Base-by-base conservation (phyloP, 139 green algal genomes). In the Zygnema cylindricum region DNA sequence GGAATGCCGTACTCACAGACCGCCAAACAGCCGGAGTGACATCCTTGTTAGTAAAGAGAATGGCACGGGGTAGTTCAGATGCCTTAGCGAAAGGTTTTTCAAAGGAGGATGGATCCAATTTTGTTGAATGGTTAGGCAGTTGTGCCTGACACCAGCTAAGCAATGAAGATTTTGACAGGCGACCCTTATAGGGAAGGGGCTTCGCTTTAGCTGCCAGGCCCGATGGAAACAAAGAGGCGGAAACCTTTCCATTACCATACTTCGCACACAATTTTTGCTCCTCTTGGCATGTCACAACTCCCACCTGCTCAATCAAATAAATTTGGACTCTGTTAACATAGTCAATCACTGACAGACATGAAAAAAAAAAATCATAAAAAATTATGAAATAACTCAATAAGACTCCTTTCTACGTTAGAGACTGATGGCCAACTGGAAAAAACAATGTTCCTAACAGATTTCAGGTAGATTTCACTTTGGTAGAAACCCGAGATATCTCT, bases 11-110 rank as follows among this genome's bases (percentile, higher is more conserved):
- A 7, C 77, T 84, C n/a, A 84, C 21, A 7, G 77, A 36, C 25
- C 77, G 77, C 77, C 77, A 84, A 35, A 41, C 55, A 33, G 77
- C 30, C 3, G 77, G 77, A 32, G 77, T 84, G 3, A 33, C 49
- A 33, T 23, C 22, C 77, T 84, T 84, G 35, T 84, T 41, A 2
- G 77, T 84, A 33, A 84, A 84, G 2, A 84, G 77, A 21, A 84
- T 55, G 35, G 33, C 77, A 21, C 77, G 21, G 33, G 77, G 77
- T 3, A 39, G 30, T 3, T 84, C 36, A 2, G 77, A 21, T 25
- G n/a, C 33, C 2, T 54, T 23, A 2, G 35, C n/a, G 77, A 84
- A 84, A 25, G 25, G n/a, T 33, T 54, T 43, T 54, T 84, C 77
- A 54, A 84, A 54, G 33, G 69, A 73, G 2, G n/a, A 71, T 33